These are phyloP conservation scores for Apophysomyces trapeziformis DNA, from an alignment of 371 early-diverging fungal species.

Conservation along the genomic window DNA sequence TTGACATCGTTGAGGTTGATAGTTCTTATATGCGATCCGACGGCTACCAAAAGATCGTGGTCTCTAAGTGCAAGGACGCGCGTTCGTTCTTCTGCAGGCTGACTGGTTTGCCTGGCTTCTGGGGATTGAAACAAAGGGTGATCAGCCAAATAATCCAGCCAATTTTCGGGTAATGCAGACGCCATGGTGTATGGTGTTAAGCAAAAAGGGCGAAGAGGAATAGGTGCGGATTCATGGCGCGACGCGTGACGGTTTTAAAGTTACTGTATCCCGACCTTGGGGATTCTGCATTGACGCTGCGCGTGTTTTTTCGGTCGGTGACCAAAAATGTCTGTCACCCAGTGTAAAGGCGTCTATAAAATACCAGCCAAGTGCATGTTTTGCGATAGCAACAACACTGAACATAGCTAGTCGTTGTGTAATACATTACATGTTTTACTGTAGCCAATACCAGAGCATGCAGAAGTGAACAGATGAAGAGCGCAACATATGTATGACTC, in stretches of 20 bases:
- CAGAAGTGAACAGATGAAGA: no score
- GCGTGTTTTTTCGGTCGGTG: no score
- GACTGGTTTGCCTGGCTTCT: not conserved
- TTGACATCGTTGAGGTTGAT: constrained; percentile 43
- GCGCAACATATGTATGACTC: no score
- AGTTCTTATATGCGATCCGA: constrained; percentile 37
- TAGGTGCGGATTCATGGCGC: not conserved
- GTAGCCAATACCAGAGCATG: no score
- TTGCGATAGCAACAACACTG: no score
- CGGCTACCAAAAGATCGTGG: constrained; percentile 45
- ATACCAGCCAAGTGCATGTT: no score
- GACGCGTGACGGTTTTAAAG: constrained; percentile 4
- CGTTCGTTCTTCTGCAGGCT: constrained; percentile 15
- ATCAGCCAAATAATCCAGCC: constrained; percentile 5
- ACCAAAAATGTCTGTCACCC: no score
- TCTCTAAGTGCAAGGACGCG: constrained; percentile 40
- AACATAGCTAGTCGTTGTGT: no score
- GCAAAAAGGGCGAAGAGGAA: not conserved
- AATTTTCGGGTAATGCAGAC: constrained; percentile 4
- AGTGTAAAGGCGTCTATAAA: no score
- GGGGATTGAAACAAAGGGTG: not conserved
- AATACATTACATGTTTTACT: no score
- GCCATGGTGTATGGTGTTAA: not conserved
- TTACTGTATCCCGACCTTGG: no score
- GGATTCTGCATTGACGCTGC: no score